Evolutionary conservation across 352 stramenopile species (phyloP), one percentile per base, ranked within the genome.

Genomic region (Pythium monospermum): DNA sequence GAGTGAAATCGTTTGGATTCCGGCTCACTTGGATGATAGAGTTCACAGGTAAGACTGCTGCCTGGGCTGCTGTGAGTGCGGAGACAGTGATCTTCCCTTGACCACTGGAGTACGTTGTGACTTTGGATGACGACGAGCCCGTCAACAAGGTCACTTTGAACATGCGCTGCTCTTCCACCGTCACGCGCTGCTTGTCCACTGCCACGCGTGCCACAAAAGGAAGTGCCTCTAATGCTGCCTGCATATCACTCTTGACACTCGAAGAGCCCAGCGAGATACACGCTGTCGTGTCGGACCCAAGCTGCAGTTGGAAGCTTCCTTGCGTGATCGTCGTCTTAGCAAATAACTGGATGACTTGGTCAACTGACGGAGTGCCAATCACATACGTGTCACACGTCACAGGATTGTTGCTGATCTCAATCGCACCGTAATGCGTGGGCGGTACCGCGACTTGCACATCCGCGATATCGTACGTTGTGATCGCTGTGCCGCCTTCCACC

Each of bases 311-410:
- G 40, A 85, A 87, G 3, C 32, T 58, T 16, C 78, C 78, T 23
- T 41, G 58, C 0, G 78, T 86, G 39, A 85, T 66, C 2, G 78
- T 90, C 1, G 73, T 90, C 11, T 61, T 43, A 4, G 72, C 78
- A 66, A 87, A 87, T 1, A 91, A 57, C 47, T 87, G 76, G 4
- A 91, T 10, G 12, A 91, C 64, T 65, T 91, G 81, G 22, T 83
- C 70, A 0, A 60, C 46, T 0, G 81, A 90, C 10, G 76, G 70
- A 8, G 66, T 64, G 5, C 81, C 81, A 19, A 88, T 59, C 4
- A 76, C 59, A 49, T 89, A 91, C 13, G 74, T 76, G 49, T 91
- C 76, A 41, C 81, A 91, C 15, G 45, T 49, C 1, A 28, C 28
- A 8, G 65, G 35, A 5, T 86, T 61, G 18, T 69, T 87, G 44